phyloP scores from a whole-genome alignment of 305 asterid genomes.

The Ajuga reptans region DNA sequence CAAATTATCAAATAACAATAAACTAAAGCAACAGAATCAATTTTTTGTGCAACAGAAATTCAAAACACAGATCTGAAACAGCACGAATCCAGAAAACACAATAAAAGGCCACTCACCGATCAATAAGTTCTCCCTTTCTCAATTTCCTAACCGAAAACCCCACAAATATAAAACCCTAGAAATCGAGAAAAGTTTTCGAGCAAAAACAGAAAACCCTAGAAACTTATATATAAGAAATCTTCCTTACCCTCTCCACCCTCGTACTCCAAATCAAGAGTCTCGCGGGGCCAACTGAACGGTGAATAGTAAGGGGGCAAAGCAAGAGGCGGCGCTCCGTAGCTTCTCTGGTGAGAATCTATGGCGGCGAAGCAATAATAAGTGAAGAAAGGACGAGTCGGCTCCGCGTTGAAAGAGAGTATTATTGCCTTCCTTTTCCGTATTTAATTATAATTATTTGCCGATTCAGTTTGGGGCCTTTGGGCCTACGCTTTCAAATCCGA shows the following conservation, averaged over 20 bases:
- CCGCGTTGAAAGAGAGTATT: conserved; percentile 37
- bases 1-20: not conserved
- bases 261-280: conserved; percentile 22
- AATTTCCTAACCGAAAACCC: not conserved
- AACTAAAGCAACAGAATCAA: not conserved
- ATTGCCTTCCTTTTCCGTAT: not conserved
- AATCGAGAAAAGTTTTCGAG: conserved; percentile 7
- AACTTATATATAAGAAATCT: not conserved
- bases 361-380: conserved; percentile 16
- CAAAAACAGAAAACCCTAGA: conserved; percentile 27
- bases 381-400: conserved; percentile 1
- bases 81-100: not conserved
- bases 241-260: conserved; percentile 17
- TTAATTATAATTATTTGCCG: not conserved
- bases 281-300: conserved; percentile 29
- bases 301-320: conserved; percentile 16
- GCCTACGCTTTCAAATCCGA: conserved; percentile 17
- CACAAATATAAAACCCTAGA: conserved; percentile 8
- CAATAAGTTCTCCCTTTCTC: not conserved
- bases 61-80: conserved; percentile 32
- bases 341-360: conserved; percentile 27
- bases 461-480: not conserved
- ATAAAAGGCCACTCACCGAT: conserved; percentile 4
- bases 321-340: conserved; percentile 30
- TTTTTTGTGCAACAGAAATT: not conserved